Percentiles rank a stretch among this genome's conserved stretches.
Evolutionary conservation across 1,139 yeast genomes (phyloP).

Genomic region (Scheffersomyces quercinus): DNA sequence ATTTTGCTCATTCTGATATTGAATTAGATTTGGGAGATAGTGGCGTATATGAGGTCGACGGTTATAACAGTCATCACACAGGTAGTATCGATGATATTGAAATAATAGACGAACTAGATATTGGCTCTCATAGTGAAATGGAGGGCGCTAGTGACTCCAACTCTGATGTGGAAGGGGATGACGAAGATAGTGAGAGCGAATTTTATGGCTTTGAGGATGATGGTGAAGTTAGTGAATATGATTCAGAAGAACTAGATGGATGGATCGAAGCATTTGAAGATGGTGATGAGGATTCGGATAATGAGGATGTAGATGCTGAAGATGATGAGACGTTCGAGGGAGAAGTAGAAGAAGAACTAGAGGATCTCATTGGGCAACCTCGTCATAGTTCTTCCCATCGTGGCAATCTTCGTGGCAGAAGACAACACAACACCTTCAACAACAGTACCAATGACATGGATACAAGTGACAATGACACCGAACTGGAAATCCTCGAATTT

Average conservation of each 20-base stretch:
- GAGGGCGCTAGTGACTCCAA: slow-evolving; percentile 16
- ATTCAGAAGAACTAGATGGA: slow-evolving; percentile 44
- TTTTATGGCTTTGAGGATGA: slow-evolving; percentile 32
- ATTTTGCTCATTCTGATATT: slow-evolving; percentile 25
- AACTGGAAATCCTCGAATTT: background rate
- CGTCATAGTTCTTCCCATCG: too few relatives aligned
- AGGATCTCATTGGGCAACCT: too few relatives aligned
- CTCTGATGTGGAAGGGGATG: slow-evolving; percentile 29
- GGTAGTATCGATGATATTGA: slow-evolving; percentile 14
- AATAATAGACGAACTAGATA: slow-evolving; percentile 3
- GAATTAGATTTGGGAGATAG: slow-evolving; percentile 24
- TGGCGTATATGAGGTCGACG: slow-evolving; percentile 18
- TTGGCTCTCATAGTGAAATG: slow-evolving; percentile 19
- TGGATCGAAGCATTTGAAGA: slow-evolving; percentile 46
- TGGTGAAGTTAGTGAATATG: slow-evolving; percentile 31
- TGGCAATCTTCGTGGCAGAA: background rate
- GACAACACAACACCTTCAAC: background rate
- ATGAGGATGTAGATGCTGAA: slow-evolving; percentile 5
- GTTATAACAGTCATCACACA: slow-evolving; percentile 11
- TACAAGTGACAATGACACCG: background rate
- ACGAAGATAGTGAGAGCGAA: slow-evolving; percentile 33
- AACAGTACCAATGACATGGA: background rate
- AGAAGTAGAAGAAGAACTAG: slow-evolving; percentile 3
- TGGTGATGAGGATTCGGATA: slow-evolving; percentile 12
- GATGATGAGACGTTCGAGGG: slow-evolving; percentile 4